phyloP scores from a whole-genome alignment of 2,329 filamentous ascomycete species.

The Rhexocercosporidium sp. region DNA sequence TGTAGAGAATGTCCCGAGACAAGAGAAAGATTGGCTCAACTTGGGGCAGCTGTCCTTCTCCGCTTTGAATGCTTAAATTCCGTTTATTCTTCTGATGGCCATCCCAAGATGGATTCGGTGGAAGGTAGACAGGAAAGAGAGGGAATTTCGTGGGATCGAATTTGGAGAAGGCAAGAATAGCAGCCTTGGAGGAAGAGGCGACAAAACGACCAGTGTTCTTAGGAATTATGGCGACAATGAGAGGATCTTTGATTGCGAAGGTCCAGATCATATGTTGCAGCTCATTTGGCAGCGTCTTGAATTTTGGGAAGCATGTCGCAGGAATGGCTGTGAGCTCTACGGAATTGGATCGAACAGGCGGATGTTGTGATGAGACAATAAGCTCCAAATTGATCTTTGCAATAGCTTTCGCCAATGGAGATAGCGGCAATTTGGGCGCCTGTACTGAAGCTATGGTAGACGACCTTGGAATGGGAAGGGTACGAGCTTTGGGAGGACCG shows the following conservation, averaged over 20 bases:
- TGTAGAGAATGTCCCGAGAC: neutral
- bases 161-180: neutral
- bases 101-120: neutral
- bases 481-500: too few species aligned
- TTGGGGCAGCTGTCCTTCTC: neutral
- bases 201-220: neutral
- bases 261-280: neutral
- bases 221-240: neutral
- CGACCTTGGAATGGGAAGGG: too few species aligned
- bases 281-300: slow-evolving; percentile 1
- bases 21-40: neutral
- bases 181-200: neutral
- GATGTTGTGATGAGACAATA: neutral
- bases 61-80: too few species aligned
- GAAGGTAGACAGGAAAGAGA: neutral
- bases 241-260: neutral
- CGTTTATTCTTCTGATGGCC: too few species aligned
- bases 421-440: neutral
- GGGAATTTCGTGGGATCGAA: neutral
- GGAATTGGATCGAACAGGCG: neutral
- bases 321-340: slow-evolving; percentile 1
- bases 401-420: neutral
- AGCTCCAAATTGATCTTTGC: neutral
- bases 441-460: too few species aligned
- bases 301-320: slow-evolving; percentile 1